Percentiles rank a stretch among this genome's conserved stretches.
phyloP scores from a whole-genome alignment of 192 early-diverging fungal species.

The Chytriomyces hyalinus region DNA sequence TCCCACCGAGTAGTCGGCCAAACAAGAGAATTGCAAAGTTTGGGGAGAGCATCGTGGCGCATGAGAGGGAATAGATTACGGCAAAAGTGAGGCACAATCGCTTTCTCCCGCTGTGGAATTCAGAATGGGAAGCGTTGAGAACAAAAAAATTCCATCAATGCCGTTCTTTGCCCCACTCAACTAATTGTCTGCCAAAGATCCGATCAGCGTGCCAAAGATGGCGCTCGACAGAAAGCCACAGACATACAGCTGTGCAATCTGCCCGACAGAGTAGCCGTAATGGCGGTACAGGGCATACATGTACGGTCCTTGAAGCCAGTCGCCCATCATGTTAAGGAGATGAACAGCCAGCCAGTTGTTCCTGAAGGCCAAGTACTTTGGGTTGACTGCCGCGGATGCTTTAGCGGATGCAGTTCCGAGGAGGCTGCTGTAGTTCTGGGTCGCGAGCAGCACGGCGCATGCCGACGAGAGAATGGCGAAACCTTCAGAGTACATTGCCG shows the following conservation, averaged over 20 bases:
- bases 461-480: not conserved
- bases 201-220: slow-evolving; percentile 72
- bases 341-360: slow-evolving; percentile 9
- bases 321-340: slow-evolving; percentile 29
- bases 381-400: not conserved
- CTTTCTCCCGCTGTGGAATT: slow-evolving; percentile 46
- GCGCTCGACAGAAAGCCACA: slow-evolving; percentile 75
- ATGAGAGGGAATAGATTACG: slow-evolving; percentile 46
- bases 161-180: not conserved
- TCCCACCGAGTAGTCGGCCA: slow-evolving; percentile 54
- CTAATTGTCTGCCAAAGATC: slow-evolving; percentile 67
- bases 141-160: not conserved
- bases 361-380: not conserved
- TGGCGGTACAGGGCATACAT: slow-evolving; percentile 69
- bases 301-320: slow-evolving; percentile 60
- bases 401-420: not conserved
- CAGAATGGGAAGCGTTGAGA: not conserved
- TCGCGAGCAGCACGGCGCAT: not conserved
- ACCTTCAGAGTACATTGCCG: not conserved
- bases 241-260: slow-evolving; percentile 74
- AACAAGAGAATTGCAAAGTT: slow-evolving; percentile 45
- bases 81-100: slow-evolving; percentile 45
- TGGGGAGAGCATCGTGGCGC: slow-evolving; percentile 44
- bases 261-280: slow-evolving; percentile 59
- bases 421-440: not conserved